A percentile compares a stretch with the other conserved stretches of the same genome.
These are phyloP conservation scores for Sugiyamaella boreocaroliniensis DNA, from an alignment of 805 yeast species.

Conservation along the genomic window DNA sequence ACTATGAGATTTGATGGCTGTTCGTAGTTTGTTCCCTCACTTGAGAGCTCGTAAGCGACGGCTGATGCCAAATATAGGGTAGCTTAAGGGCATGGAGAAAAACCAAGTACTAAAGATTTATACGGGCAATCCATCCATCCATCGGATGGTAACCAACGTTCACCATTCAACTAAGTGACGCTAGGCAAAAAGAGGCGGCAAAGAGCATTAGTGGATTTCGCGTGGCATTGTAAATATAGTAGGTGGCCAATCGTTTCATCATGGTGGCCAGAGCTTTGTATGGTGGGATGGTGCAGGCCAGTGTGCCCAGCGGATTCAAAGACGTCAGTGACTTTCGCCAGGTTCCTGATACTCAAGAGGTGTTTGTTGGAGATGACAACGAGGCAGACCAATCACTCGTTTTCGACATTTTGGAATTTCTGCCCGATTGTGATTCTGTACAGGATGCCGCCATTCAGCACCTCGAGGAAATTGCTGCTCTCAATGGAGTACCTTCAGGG, in stretches of 20 bases:
- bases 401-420: conserved; percentile 37
- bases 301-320: conserved; percentile 51
- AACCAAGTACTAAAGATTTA: too few relatives aligned
- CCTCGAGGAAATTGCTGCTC: conserved; percentile 23
- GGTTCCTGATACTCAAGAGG: conserved; percentile 93
- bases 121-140: too few relatives aligned
- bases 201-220: not conserved
- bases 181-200: too few relatives aligned
- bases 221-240: too few relatives aligned
- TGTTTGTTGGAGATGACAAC: conserved; percentile 48
- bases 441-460: conserved; percentile 21
- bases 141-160: too few relatives aligned
- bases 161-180: too few relatives aligned
- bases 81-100: too few relatives aligned
- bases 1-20: too few relatives aligned
- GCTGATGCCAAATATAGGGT: too few relatives aligned
- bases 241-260: not conserved
- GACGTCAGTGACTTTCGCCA: conserved; percentile 79
- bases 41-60: too few relatives aligned
- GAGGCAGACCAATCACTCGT: conserved; percentile 30
- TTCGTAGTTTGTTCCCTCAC: too few relatives aligned
- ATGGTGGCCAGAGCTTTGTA: conserved; percentile 38
- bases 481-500: conserved; percentile 19
- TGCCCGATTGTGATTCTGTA: conserved; percentile 24
- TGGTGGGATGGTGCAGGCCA: conserved; percentile 73